A percentile compares a stretch with the other conserved stretches of the same genome.
phyloP scores from a whole-genome alignment of 306 rosid genomes.

The Sindora glabra region DNA sequence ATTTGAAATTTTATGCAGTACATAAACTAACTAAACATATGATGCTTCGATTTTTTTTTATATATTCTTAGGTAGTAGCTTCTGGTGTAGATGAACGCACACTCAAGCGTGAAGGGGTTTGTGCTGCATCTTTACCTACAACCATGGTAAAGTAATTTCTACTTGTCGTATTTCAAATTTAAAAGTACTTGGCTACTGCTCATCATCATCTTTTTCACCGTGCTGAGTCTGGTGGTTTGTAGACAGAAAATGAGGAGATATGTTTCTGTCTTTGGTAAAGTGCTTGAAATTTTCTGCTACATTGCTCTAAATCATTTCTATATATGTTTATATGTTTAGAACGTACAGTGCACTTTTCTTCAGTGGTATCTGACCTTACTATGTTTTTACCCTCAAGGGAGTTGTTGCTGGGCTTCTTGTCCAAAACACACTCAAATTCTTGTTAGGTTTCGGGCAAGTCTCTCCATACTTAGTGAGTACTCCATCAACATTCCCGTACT shows the following conservation, averaged over 20 bases:
- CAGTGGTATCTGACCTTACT: background rate
- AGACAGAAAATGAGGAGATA: too few species aligned
- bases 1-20: background rate
- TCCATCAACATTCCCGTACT: background rate
- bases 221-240: too few species aligned
- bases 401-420: conserved; percentile 96
- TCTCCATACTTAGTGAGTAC: conserved; percentile 77
- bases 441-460: conserved; percentile 81
- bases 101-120: conserved; percentile 98
- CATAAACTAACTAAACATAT: conserved; percentile 9
- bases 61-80: conserved; percentile 78
- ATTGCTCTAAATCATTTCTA: conserved; percentile 5
- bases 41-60: conserved; percentile 18
- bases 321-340: too few species aligned
- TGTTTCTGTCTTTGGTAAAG: too few species aligned
- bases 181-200: too few species aligned
- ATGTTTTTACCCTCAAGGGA: conserved; percentile 48
- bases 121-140: conserved; percentile 99
- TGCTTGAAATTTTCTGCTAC: background rate
- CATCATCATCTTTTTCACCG: too few species aligned
- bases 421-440: conserved; percentile 84
- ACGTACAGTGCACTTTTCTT: background rate
- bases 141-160: too few species aligned
- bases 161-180: too few species aligned
- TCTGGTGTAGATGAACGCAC: conserved; percentile 96